phyloP scores from a whole-genome alignment of 2,329 filamentous ascomycete species.

The Aspergillus thermomutatus region DNA sequence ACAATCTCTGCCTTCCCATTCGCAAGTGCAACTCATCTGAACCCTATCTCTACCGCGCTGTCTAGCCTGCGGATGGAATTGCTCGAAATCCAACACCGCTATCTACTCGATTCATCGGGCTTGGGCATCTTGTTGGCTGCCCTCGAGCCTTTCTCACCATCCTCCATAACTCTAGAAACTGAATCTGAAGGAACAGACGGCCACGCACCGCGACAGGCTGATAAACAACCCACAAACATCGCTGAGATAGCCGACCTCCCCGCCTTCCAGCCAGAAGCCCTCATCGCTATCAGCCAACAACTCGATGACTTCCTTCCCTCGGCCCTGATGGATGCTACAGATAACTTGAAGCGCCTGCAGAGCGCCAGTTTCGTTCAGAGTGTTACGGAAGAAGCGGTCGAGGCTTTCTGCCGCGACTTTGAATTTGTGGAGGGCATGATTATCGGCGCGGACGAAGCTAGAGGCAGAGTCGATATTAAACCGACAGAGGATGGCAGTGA shows the following conservation, averaged over 20 bases:
- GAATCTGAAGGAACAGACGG: slow-evolving; percentile 13
- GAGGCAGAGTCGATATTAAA: slow-evolving; percentile 31
- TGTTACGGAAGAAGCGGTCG: slow-evolving; percentile 78
- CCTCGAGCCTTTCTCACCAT: slow-evolving; percentile 44
- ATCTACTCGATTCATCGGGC: slow-evolving; percentile 72
- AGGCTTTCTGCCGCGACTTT: slow-evolving; percentile 82
- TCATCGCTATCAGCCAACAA: slow-evolving; percentile 68
- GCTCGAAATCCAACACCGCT: slow-evolving; percentile 65
- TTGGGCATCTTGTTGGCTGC: slow-evolving; percentile 62
- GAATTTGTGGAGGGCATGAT: slow-evolving; percentile 64
- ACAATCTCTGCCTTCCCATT: slow-evolving; percentile 53
- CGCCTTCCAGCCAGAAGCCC: slow-evolving; percentile 56
- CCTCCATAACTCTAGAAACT: slow-evolving; percentile 9
- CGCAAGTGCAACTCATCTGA: slow-evolving; percentile 57
- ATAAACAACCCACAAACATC: slow-evolving; percentile 45
- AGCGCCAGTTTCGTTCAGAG: slow-evolving; percentile 68
- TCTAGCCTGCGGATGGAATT: slow-evolving; percentile 50
- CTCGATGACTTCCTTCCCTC: slow-evolving; percentile 91
- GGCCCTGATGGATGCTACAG: slow-evolving; percentile 85
- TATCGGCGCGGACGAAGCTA: slow-evolving; percentile 54
- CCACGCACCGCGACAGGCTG: slow-evolving; percentile 18
- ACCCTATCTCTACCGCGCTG: slow-evolving; percentile 53
- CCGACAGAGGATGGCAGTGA: slow-evolving; percentile 24
- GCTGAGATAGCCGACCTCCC: slow-evolving; percentile 54
- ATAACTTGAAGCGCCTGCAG: slow-evolving; percentile 71